Evolutionary conservation across 129 eudicot species (phyloP), one percentile per base, ranked within the genome.

Genomic region (Tagetes erecta): DNA sequence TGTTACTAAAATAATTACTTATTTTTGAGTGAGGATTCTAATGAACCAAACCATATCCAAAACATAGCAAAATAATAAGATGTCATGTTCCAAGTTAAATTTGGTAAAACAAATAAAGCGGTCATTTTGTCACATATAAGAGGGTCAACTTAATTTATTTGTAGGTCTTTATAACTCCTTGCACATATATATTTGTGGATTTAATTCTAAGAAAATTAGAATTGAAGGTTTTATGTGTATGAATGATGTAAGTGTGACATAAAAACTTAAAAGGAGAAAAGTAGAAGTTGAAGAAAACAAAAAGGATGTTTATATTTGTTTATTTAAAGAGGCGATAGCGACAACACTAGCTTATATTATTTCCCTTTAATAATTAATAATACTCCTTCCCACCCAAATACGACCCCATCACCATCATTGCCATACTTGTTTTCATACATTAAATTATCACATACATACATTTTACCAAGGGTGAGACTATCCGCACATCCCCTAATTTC

Each of bases 321-420:
- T 41, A 70, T 68, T 36, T 57, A 20, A 33, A 59, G 70, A 72
- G 67, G 82, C 27, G 82, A 79, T 59, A 64, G 71, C 49, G 82
- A 79, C 80, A 56, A 76, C 81, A 58, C 81, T 77, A 14, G 70
- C 51, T 44, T 53, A 68, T 68, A 63, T 78, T 72, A 64, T 71
- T 63, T 69, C 67, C 83, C 83, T 79, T 72, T 72, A 79, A 79
- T 79, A 79, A 79, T 72, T 72, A 79, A 79, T 79, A 79, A 79
- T 79, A 79, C 83, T 79, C 73, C 60, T 53, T 72, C 74, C 83
- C 83, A 79, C 78, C 83, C 83, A 79, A 75, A 73, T 72, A 79
- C 69, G 20, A 42, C 35, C 64, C 60, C 76, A 30, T 79, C 78
- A 72, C 50, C 67, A 30, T 79, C 78, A 72, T 72, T 72, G 72